Evolutionary conservation across 306 rosid species (phyloP).

Genomic region (Benincasa hispida): DNA sequence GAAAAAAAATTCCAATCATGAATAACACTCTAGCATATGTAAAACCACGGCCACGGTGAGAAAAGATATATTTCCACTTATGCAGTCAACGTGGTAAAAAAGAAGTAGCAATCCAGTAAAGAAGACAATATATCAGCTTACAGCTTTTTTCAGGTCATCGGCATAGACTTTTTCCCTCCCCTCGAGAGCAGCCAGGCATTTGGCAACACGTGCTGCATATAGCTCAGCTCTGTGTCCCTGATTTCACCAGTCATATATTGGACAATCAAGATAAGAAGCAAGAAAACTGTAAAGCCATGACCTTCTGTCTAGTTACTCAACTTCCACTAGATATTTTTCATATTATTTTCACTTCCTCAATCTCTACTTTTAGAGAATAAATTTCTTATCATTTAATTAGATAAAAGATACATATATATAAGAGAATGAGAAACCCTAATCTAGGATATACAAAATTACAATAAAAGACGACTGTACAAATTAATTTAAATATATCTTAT

Average conservation of each 20-base stretch:
- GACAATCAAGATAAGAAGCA: constrained; percentile 13
- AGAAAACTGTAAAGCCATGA: neutral
- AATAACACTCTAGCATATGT: neutral
- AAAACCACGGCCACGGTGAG: neutral
- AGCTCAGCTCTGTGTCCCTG: constrained; percentile 99
- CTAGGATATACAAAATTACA: no score
- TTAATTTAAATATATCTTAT: no score
- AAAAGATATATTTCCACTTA: neutral
- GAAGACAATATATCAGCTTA: constrained; percentile 59
- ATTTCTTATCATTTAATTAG: no score
- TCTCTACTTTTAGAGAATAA: no score
- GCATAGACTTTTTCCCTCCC: constrained; percentile 88
- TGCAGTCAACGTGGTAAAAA: neutral
- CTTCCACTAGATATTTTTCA: neutral
- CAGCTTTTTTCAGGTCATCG: constrained; percentile 94
- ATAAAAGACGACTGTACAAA: no score
- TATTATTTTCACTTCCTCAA: neutral
- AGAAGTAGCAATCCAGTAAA: neutral
- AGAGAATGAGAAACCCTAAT: no score
- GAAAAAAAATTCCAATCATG: neutral
- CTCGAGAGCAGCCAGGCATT: constrained; percentile 83
- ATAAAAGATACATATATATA: no score
- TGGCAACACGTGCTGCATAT: constrained; percentile 93
- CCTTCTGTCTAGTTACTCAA: neutral
- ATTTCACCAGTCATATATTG: constrained; percentile 4